Percentiles rank a stretch among this genome's conserved stretches.
Conservation (phyloP, 2,329 filamentous ascomycete genomes). For the Lachnellula willkommii region DNA sequence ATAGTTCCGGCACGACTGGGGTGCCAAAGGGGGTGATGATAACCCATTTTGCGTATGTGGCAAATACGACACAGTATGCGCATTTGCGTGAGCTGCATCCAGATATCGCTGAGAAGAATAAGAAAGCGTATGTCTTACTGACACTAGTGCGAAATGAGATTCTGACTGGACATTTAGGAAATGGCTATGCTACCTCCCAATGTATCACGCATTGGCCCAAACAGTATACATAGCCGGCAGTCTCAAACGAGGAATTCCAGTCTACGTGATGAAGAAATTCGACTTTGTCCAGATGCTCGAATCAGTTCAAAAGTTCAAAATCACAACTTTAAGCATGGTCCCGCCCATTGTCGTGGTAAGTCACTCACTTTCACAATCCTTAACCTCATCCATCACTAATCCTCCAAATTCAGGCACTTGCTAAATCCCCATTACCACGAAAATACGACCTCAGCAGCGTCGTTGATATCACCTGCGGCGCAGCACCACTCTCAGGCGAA, state of each 20-base stretch:
- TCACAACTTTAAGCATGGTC: constrained; percentile 62
- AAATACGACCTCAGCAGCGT: constrained; percentile 75
- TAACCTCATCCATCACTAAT: constrained; percentile 57
- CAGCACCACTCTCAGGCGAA: constrained; percentile 75
- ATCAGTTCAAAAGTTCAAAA: constrained; percentile 60
- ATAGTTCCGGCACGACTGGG: constrained; percentile 75
- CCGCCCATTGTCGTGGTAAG: constrained; percentile 65
- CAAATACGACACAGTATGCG: constrained; percentile 39
- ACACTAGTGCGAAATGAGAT: constrained; percentile 61
- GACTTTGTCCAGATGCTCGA: constrained; percentile 68
- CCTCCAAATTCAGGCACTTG: constrained; percentile 58
- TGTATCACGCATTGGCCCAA: constrained; percentile 72
- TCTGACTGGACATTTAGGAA: constrained; percentile 13
- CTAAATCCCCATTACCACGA: constrained; percentile 70
- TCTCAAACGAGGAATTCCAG: constrained; percentile 52
- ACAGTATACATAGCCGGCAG: constrained; percentile 60
- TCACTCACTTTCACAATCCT: background rate
- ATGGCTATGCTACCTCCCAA: constrained; percentile 31
- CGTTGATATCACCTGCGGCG: constrained; percentile 77
- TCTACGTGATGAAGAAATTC: constrained; percentile 76
- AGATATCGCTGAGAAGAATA: constrained; percentile 56
- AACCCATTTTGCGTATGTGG: constrained; percentile 23
- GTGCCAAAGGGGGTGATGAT: constrained; percentile 77
- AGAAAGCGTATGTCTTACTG: constrained; percentile 65
- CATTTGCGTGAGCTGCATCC: constrained; percentile 50